Conservation (phyloP, 2,329 filamentous ascomycete genomes). For the Penicillium crustosum region DNA sequence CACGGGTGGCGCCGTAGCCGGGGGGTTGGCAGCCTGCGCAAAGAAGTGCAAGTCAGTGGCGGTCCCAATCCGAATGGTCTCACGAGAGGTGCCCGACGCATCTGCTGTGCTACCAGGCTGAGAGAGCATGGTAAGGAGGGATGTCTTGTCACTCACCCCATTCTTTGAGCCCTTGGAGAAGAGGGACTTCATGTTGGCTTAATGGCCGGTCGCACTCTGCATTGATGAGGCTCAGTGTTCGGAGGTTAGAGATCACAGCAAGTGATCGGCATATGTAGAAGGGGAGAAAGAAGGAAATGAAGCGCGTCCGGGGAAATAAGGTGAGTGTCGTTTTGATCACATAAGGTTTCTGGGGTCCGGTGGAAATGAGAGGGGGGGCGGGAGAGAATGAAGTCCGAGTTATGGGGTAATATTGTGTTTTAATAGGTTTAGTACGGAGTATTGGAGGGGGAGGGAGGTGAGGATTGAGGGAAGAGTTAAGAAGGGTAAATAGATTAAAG, state of each 20-base stretch:
- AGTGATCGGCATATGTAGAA: not conserved
- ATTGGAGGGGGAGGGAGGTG: not conserved
- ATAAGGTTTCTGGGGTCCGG: conserved; percentile 17
- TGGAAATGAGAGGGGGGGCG: conserved; percentile 21
- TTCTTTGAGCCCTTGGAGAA: conserved; percentile 43
- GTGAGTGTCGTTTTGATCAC: conserved; percentile 3
- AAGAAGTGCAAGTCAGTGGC: conserved; percentile 19
- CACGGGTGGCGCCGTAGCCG: conserved; percentile 47
- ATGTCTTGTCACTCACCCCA: conserved; percentile 32
- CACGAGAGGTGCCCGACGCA: conserved; percentile 12
- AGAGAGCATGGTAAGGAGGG: conserved; percentile 14
- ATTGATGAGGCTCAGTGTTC: conserved; percentile 22
- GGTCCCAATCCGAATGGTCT: conserved; percentile 14
- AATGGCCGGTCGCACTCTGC: conserved; percentile 27
- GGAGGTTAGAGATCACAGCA: not conserved
- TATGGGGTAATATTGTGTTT: not conserved
- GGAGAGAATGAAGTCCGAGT: conserved; percentile 17
- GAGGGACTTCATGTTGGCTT: conserved; percentile 40
- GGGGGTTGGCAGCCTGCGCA: conserved; percentile 49
- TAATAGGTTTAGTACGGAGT: too few species aligned
- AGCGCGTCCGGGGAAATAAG: conserved; percentile 7
- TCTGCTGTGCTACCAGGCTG: conserved; percentile 18
- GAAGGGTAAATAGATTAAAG: not conserved
- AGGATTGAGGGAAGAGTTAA: not conserved
- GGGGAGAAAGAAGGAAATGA: not conserved